phyloP scores from a whole-genome alignment of 2,329 filamentous ascomycete species.

The Grosmannia serpens region DNA sequence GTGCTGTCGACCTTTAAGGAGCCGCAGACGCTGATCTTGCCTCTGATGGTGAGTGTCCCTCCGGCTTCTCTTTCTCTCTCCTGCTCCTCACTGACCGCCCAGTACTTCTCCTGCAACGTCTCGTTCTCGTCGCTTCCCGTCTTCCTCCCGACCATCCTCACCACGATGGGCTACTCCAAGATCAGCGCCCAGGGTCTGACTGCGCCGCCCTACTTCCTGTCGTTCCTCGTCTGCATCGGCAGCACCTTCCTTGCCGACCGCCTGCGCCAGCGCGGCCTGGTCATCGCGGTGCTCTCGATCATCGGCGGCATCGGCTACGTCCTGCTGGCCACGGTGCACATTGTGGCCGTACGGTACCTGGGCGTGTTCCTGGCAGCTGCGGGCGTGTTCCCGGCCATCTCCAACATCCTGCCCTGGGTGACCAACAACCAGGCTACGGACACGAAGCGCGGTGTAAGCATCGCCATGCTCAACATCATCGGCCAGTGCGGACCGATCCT shows the following conservation, averaged over 20 bases:
- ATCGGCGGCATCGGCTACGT: constrained; percentile 53
- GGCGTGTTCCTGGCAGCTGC: constrained; percentile 34
- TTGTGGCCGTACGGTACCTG: constrained; percentile 30
- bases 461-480: constrained; percentile 49
- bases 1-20: constrained; percentile 33
- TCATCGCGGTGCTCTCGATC: constrained; percentile 43
- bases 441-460: constrained; percentile 50
- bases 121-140: constrained; percentile 35
- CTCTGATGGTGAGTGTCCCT: constrained; percentile 18
- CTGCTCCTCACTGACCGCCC: background rate
- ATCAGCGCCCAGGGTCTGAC: constrained; percentile 61
- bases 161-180: constrained; percentile 55
- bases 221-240: constrained; percentile 50
- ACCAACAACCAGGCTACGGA: constrained; percentile 59
- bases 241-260: constrained; percentile 56
- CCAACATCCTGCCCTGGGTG: constrained; percentile 60
- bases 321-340: constrained; percentile 44
- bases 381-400: constrained; percentile 51
- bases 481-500: constrained; percentile 53
- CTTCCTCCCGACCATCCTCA: constrained; percentile 51
- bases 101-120: constrained; percentile 27
- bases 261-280: constrained; percentile 49
- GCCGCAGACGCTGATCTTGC: constrained; percentile 37
- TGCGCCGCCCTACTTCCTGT: constrained; percentile 58
- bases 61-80: background rate